Evolutionary conservation across 169 alveolate species (phyloP).

Genomic region (Cryptosporidium bovis): DNA sequence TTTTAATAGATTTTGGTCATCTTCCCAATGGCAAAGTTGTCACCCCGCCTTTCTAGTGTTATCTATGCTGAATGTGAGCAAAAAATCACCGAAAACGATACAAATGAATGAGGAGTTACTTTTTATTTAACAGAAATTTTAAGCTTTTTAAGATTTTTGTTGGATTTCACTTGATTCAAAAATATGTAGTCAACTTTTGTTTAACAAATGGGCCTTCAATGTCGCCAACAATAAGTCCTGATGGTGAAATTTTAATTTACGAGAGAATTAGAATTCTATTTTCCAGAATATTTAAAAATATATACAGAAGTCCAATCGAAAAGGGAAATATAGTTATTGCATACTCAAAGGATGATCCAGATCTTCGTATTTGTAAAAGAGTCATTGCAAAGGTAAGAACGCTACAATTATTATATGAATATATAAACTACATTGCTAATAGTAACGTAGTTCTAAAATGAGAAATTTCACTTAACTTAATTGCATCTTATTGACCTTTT

Average conservation of each 20-base stretch:
- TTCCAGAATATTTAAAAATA: background rate
- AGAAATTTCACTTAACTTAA: no score
- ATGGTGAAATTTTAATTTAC: constrained; percentile 38
- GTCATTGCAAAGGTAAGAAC: constrained; percentile 47
- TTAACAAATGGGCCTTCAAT: constrained; percentile 64
- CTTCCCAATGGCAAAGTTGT: background rate
- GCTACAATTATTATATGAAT: background rate
- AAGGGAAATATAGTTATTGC: constrained; percentile 56
- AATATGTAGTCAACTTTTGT: constrained; percentile 31
- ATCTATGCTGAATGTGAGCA: no score
- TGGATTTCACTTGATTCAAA: constrained; percentile 20
- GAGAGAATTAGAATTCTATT: constrained; percentile 31
- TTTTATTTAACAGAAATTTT: background rate
- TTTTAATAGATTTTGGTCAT: constrained; percentile 25
- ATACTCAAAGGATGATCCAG: constrained; percentile 46
- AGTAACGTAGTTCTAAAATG: background rate
- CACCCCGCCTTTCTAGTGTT: background rate
- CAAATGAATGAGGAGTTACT: constrained; percentile 28
- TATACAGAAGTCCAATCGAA: background rate
- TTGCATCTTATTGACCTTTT: background rate
- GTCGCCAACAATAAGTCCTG: constrained; percentile 69
- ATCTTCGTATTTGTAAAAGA: constrained; percentile 54
- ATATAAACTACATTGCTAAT: no score
- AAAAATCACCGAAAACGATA: no score
- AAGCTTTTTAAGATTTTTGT: constrained; percentile 12